A percentile compares a stretch with the other conserved stretches of the same genome.
These are phyloP conservation scores for Panicum hallii DNA, from an alignment of 202 grass and related monocot species.

Conservation along the genomic window DNA sequence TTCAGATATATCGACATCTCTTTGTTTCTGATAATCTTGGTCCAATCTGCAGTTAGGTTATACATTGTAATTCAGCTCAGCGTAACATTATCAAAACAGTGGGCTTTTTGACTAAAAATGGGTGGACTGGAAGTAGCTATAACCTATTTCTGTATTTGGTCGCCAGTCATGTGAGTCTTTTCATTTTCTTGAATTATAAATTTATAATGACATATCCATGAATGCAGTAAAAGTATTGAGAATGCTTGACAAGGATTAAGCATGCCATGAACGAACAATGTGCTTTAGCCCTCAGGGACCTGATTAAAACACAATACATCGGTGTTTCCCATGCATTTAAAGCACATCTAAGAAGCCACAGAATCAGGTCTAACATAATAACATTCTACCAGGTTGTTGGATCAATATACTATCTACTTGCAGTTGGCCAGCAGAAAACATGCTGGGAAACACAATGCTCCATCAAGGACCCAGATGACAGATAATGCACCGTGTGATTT, in stretches of 20 bases:
- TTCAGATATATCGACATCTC: conserved; percentile 41
- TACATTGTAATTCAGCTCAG: conserved; percentile 59
- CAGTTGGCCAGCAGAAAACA: conserved; percentile 64
- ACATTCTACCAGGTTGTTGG: conserved; percentile 52
- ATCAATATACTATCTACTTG: conserved; percentile 64
- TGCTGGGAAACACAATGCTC: conserved; percentile 67
- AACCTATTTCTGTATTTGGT: conserved; percentile 67
- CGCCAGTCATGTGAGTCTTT: conserved; percentile 55
- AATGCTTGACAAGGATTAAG: neutral
- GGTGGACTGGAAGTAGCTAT: conserved; percentile 64
- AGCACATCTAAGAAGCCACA: neutral
- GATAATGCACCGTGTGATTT: neutral
- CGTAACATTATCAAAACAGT: conserved; percentile 51
- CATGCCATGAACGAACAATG: neutral
- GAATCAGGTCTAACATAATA: neutral
- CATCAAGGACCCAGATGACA: neutral
- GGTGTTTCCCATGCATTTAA: neutral
- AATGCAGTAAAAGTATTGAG: neutral
- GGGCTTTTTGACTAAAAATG: conserved; percentile 60
- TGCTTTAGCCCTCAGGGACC: neutral
- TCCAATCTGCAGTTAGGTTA: conserved; percentile 62
- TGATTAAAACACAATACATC: neutral
- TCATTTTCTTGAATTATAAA: neutral
- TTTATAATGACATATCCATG: neutral
- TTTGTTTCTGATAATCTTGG: conserved; percentile 51